These are phyloP conservation scores for Phytopythium litorale DNA, from an alignment of 352 stramenopile genomes.

Conservation along the genomic window DNA sequence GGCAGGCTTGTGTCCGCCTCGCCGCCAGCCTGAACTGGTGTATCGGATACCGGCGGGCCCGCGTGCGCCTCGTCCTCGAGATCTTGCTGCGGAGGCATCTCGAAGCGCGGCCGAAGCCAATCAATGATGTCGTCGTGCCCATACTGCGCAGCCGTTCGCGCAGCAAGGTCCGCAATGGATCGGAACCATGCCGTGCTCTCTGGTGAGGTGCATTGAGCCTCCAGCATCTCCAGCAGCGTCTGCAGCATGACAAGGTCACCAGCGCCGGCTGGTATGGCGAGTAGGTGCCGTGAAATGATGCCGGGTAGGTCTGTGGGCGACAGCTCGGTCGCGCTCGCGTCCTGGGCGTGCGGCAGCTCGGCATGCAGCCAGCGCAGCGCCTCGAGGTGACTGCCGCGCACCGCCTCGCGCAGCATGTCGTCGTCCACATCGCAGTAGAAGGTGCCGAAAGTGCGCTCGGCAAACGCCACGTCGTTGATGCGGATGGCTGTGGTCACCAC, in stretches of 20 bases:
- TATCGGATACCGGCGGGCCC: neutral
- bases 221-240: neutral
- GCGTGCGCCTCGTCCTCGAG: neutral
- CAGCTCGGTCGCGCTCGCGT: neutral
- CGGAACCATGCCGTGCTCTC: neutral
- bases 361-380: neutral
- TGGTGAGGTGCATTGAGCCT: neutral
- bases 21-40: too few relatives aligned
- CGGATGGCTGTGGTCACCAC: neutral
- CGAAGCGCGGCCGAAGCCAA: neutral
- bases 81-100: neutral
- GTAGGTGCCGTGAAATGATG: neutral
- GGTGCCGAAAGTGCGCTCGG: neutral
- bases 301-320: neutral
- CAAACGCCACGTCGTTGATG: neutral
- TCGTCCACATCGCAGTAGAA: neutral
- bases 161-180: neutral
- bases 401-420: neutral
- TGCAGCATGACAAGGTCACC: neutral
- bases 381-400: neutral
- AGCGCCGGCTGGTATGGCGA: neutral
- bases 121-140: neutral
- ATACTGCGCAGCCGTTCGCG: neutral
- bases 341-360: neutral
- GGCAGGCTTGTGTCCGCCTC: too few relatives aligned